phyloP scores from a whole-genome alignment of 2,329 filamentous ascomycete species.

The Torrubiellomyces zombiae region DNA sequence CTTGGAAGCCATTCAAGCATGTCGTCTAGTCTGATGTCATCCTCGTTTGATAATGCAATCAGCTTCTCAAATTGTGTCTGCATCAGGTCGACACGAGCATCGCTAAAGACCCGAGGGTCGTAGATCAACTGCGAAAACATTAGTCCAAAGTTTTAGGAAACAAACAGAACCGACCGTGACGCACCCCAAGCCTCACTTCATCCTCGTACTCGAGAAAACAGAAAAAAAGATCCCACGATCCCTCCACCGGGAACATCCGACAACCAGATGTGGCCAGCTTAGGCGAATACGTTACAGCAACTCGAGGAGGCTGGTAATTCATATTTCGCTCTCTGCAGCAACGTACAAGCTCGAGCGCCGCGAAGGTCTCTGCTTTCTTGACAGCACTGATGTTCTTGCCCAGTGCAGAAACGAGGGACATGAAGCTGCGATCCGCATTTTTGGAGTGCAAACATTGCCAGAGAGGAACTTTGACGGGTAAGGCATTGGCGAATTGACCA shows the following conservation, averaged over 20 bases:
- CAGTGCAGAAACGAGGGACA: constrained; percentile 4
- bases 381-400: constrained; percentile 5
- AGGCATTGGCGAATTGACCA: constrained; percentile 6
- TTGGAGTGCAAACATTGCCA: constrained; percentile 3
- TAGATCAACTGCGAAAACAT: constrained; percentile 5
- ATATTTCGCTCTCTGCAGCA: constrained; percentile 2
- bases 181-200: constrained; percentile 3
- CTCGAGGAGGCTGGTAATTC: constrained; percentile 4
- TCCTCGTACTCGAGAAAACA: constrained; percentile 4
- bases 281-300: constrained; percentile 4
- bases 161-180: too few species aligned
- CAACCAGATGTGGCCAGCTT: constrained; percentile 4
- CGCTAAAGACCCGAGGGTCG: constrained; percentile 3
- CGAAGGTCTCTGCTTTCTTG: constrained; percentile 5
- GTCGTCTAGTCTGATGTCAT: constrained; percentile 1
- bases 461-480: constrained; percentile 5
- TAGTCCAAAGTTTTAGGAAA: too few species aligned
- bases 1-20: constrained; percentile 4
- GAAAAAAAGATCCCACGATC: constrained; percentile 4
- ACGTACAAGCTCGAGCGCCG: constrained; percentile 3
- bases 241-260: constrained; percentile 4
- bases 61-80: constrained; percentile 2
- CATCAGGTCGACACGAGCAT: too few species aligned
- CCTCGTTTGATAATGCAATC: constrained; percentile 1
- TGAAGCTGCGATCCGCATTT: constrained; percentile 2